Evolutionary conservation across 2,329 filamentous ascomycete species (phyloP), one percentile per base, ranked within the genome.

Genomic region (Neopestalotiopsis clavispora): DNA sequence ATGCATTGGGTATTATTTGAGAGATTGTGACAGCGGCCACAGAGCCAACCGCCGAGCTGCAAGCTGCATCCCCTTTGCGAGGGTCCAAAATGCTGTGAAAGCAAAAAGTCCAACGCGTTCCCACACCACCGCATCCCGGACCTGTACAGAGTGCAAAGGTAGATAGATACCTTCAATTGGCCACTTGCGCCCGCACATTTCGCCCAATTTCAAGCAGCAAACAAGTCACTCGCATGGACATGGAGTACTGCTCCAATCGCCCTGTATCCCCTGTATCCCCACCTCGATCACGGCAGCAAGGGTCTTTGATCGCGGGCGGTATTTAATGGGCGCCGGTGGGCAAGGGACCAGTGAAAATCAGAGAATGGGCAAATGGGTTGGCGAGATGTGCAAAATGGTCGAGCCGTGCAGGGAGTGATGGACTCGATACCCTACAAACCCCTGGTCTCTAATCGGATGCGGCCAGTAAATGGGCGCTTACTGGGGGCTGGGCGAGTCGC

Each of bases 291-390:
- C 58, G 20, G 56, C 17, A 12, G 30, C 38, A 56, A 40, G 42
- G 66, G 58, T 20, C 49, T 17, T 52, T 42, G 20, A 67, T 52
- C 23, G 61, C 58, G 56, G 76, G 75, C 77, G 76, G 72, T 75
- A 76, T 75, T 74, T 72, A 69, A 69, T 71, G 67, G 61, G 70
- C 42, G n/a, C 10, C 45, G 17, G 5, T 69, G 52, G 34, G 67
- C 65, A 67, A 17, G 17, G 69, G 73, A 71, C 77, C 77, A 78
- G 74, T 78, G 68, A 76, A 73, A 72, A 72, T 56, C 72, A 71
- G 72, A 76, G 73, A 72, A 72, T 56, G 72, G 71, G 72, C 66
- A 69, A 69, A 72, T 42, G 71, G 71, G 74, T 75, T 77, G 76
- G 20, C 45, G 10, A 52, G 45, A 20, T 52, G 45, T 52, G 45